These are phyloP conservation scores for Raffaelea deltoideospora DNA, from an alignment of 2,329 filamentous ascomycete species.

Conservation along the genomic window DNA sequence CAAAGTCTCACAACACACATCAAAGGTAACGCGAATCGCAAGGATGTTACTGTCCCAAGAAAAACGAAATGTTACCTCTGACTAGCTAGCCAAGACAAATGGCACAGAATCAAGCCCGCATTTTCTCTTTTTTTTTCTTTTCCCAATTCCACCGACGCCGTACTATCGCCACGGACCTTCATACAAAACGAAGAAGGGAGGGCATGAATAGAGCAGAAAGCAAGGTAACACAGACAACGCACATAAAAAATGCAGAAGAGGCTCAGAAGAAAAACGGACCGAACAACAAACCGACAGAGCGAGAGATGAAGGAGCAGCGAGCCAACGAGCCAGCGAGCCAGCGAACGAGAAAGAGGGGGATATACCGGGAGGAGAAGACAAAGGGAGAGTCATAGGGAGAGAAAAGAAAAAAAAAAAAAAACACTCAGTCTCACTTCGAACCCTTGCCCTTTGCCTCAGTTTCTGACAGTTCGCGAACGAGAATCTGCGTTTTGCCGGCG, in stretches of 20 bases:
- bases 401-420: background rate
- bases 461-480: slow-evolving; percentile 71
- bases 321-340: no score
- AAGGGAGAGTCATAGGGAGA: background rate
- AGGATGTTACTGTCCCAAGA: no score
- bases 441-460: slow-evolving; percentile 80
- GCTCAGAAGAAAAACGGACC: background rate
- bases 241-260: no score
- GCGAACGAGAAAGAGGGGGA: background rate
- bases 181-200: no score
- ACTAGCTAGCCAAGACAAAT: background rate
- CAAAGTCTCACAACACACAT: no score
- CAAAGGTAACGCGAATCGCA: background rate
- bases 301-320: background rate
- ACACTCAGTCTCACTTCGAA: slow-evolving; percentile 41
- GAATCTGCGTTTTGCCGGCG: slow-evolving; percentile 60
- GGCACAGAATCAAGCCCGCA: no score
- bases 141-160: slow-evolving; percentile 2
- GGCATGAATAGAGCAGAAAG: no score
- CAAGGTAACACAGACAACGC: background rate
- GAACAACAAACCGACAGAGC: background rate
- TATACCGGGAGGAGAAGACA: background rate
- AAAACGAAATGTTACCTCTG: no score
- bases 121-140: no score
- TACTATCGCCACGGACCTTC: background rate